Evolutionary conservation across 164 flowering plant species (phyloP).

Genomic region (Macadamia integrifolia): DNA sequence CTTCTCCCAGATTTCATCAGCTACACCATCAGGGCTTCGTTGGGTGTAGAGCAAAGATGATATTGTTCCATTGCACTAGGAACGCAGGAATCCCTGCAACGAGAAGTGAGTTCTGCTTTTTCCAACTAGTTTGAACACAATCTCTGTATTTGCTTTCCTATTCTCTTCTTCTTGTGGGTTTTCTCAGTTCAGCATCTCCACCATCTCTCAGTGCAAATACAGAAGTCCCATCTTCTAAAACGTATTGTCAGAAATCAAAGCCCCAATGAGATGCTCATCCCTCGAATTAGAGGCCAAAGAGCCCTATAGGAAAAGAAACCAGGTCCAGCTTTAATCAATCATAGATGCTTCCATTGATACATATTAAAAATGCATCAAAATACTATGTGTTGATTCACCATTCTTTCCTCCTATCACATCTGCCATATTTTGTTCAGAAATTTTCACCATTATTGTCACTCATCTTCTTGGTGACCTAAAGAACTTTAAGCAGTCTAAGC

Average conservation of each 20-base stretch:
- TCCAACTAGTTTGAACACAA: conserved; percentile 63
- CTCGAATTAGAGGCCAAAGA: conserved; percentile 55
- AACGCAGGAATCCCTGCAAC: too few species aligned
- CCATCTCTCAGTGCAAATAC: conserved; percentile 52
- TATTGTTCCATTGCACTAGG: too few species aligned
- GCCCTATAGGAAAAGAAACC: conserved; percentile 73
- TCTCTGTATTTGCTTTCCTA: conserved; percentile 75
- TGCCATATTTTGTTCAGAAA: conserved; percentile 74
- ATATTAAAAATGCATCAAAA: conserved; percentile 82
- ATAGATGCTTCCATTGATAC: conserved; percentile 83
- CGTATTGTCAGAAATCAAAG: conserved; percentile 55
- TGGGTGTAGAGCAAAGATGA: too few species aligned
- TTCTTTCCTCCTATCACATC: conserved; percentile 58
- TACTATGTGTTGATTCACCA: conserved; percentile 55
- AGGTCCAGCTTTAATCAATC: conserved; percentile 94
- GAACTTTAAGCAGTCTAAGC: conserved; percentile 54
- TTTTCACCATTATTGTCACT: conserved; percentile 70
- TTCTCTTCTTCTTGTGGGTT: conserved; percentile 72
- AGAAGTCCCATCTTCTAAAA: conserved; percentile 74
- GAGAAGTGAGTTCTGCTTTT: too few species aligned
- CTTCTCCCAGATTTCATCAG: too few species aligned
- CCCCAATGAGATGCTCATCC: conserved; percentile 88
- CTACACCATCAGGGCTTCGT: too few species aligned
- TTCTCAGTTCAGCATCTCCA: conserved; percentile 68
- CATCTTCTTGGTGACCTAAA: too few species aligned